Conservation (phyloP, 441 rosid genomes). For the Hura crepitans region DNA sequence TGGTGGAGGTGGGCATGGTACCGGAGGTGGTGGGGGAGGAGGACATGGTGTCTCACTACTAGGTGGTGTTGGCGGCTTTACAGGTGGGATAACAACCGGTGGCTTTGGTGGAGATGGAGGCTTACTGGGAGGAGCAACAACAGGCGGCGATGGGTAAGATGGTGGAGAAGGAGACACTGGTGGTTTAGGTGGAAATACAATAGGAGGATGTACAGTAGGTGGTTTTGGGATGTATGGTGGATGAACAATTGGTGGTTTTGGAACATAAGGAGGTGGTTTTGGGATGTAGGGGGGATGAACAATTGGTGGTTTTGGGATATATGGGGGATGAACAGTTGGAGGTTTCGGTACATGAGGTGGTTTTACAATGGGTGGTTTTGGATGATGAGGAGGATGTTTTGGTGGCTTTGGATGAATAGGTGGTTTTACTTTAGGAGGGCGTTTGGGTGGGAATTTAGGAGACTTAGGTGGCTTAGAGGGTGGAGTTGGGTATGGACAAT, state of each 20-base stretch:
- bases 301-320: slow-evolving; percentile 13
- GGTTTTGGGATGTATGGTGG: slow-evolving; percentile 8
- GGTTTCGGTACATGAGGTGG: slow-evolving; percentile 30
- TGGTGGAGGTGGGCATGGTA: slow-evolving; percentile 39
- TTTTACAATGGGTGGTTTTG: slow-evolving; percentile 19
- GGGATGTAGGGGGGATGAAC: slow-evolving; percentile 18
- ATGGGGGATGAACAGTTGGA: slow-evolving; percentile 13
- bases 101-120: slow-evolving; percentile 21
- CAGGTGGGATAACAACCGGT: neutral
- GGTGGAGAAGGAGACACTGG: slow-evolving; percentile 23
- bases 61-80: slow-evolving; percentile 18
- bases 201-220: neutral
- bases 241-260: slow-evolving; percentile 15
- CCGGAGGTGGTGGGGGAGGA: slow-evolving; percentile 47
- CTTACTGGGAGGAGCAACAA: neutral
- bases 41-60: slow-evolving; percentile 44
- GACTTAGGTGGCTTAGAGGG: slow-evolving; percentile 24
- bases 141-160: slow-evolving; percentile 15
- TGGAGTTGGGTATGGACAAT: slow-evolving; percentile 43
- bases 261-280: slow-evolving; percentile 22
- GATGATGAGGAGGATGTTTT: slow-evolving; percentile 22
- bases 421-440: slow-evolving; percentile 33
- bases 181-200: slow-evolving; percentile 14
- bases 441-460: slow-evolving; percentile 21
- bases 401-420: slow-evolving; percentile 33